Evolutionary conservation across 345 rosid genomes (phyloP), one percentile per base, ranked within the genome.

Genomic region (Trapa incisa): DNA sequence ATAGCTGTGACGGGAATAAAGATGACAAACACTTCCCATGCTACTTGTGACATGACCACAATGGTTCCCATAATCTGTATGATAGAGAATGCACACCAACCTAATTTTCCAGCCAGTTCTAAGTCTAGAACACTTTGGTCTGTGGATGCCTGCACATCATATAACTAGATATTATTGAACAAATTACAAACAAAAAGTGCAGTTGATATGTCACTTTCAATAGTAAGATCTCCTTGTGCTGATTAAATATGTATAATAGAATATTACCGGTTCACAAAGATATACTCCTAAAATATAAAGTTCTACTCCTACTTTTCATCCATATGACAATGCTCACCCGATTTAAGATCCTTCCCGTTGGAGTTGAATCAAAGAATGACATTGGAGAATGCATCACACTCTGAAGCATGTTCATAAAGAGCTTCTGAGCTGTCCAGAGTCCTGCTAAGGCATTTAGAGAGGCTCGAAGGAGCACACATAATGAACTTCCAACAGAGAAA

Each of bases 1-100:
- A 89, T 80, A 66, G 86, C 96, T 43, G 98, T 88, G 54, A 92
- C 96, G n/a, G 96, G 98, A 78, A 92, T 88, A 87, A 92, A 92
- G 79, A 92, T 84, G 70, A 85, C 82, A 72, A 87, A 92, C 73
- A 92, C 98, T 85, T 92, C 77, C 98, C 98, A 92, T 56, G 98
- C 98, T 67, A 85, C 96, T 71, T 92, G 93, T 17, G 98, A 86
- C 96, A 89, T 92, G 36, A 92, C 96, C 17, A 82, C 81, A 70
- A 92, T 82, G 17, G 98, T 86, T 71, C 96, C 98, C 15, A 89
- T 36, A 13, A 92, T 71, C 76, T 88, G 93, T 77, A 89, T 89
- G 68, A 86, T 78, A 4, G 96, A 88, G 83, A 88, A 88, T 50
- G 91, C 98, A 71, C 96, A 92, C 98, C 98, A 86, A 17, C 98